Evolutionary conservation across 1,284 basidiomycete species (phyloP).

Genomic region (Ceratobasidium sp.): DNA sequence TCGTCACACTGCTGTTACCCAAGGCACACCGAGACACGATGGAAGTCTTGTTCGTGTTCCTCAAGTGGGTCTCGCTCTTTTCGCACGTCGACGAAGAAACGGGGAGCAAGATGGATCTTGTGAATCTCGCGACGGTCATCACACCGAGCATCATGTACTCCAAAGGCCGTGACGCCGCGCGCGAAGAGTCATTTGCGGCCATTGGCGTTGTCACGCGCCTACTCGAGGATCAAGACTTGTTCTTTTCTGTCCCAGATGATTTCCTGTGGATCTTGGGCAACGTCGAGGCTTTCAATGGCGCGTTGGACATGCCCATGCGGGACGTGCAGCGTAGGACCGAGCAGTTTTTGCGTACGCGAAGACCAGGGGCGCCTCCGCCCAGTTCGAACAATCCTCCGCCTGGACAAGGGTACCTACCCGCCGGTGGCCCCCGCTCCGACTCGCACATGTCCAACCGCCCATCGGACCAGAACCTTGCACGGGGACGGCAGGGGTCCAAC

Average conservation of each 20-base stretch:
- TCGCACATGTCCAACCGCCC: slow-evolving; percentile 14
- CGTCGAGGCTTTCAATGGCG: slow-evolving; percentile 83
- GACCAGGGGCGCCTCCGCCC: not conserved
- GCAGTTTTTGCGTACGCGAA: slow-evolving; percentile 63
- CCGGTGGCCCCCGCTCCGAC: slow-evolving; percentile 21
- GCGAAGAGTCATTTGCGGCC: slow-evolving; percentile 92
- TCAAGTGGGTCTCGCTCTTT: slow-evolving; percentile 99
- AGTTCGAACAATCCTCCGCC: not conserved
- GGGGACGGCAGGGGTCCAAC: slow-evolving; percentile 24
- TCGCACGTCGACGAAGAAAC: slow-evolving; percentile 98
- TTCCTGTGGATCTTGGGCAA: slow-evolving; percentile 82
- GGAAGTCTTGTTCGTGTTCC: slow-evolving; percentile 97
- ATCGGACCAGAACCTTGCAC: slow-evolving; percentile 19
- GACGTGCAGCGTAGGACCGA: slow-evolving; percentile 91
- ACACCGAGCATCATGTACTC: slow-evolving; percentile 93
- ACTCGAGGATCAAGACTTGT: slow-evolving; percentile 93
- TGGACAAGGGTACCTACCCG: slow-evolving; percentile 7
- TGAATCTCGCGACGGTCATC: slow-evolving; percentile 97
- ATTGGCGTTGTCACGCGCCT: slow-evolving; percentile 85
- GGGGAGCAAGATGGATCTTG: slow-evolving; percentile 97
- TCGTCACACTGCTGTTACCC: slow-evolving; percentile 86
- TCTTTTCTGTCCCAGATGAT: slow-evolving; percentile 87
- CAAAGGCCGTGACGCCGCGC: slow-evolving; percentile 82
- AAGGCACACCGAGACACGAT: slow-evolving; percentile 95
- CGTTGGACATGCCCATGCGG: slow-evolving; percentile 82